Conservation (phyloP, 805 yeast genomes). For the Kodamaea kaohsiungensis region DNA sequence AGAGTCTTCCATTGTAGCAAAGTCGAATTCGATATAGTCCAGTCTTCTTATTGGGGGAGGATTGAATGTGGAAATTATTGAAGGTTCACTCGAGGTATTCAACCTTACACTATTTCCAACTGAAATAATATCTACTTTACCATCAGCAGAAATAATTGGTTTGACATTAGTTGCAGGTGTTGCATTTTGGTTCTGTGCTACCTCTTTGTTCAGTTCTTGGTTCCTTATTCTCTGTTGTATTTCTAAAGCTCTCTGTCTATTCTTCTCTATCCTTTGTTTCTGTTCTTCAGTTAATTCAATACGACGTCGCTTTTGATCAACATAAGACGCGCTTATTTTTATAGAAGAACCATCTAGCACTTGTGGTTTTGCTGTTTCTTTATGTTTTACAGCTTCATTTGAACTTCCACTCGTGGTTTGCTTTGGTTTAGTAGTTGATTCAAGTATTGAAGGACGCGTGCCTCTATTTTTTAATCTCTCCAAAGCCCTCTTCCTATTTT, state of each 20-base stretch:
- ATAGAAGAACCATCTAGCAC: slow-evolving; percentile 7
- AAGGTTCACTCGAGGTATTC: slow-evolving; percentile 2
- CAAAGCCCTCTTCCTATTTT: slow-evolving; percentile 61
- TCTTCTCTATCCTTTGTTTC: slow-evolving; percentile 48
- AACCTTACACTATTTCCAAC: slow-evolving; percentile 10
- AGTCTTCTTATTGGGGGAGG: slow-evolving; percentile 49
- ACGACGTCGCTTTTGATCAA: slow-evolving; percentile 21
- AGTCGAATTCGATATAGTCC: slow-evolving; percentile 82
- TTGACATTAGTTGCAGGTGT: not conserved
- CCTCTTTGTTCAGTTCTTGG: not conserved
- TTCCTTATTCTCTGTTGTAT: slow-evolving; percentile 26
- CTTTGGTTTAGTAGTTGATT: not conserved
- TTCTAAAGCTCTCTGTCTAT: slow-evolving; percentile 55
- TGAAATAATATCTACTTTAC: slow-evolving; percentile 4
- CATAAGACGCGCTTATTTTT: slow-evolving; percentile 6
- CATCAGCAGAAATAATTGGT: not conserved
- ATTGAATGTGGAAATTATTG: slow-evolving; percentile 14
- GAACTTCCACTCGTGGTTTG: not conserved
- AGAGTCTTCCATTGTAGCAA: slow-evolving; percentile 86
- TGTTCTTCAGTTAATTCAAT: slow-evolving; percentile 50
- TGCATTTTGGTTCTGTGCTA: slow-evolving; percentile 7
- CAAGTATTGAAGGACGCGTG: not conserved
- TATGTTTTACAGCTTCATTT: not conserved
- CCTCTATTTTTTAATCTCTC: slow-evolving; percentile 50
- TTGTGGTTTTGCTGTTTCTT: not conserved